Conservation (phyloP, 805 yeast genomes). For the Myxozyma melibiosi region DNA sequence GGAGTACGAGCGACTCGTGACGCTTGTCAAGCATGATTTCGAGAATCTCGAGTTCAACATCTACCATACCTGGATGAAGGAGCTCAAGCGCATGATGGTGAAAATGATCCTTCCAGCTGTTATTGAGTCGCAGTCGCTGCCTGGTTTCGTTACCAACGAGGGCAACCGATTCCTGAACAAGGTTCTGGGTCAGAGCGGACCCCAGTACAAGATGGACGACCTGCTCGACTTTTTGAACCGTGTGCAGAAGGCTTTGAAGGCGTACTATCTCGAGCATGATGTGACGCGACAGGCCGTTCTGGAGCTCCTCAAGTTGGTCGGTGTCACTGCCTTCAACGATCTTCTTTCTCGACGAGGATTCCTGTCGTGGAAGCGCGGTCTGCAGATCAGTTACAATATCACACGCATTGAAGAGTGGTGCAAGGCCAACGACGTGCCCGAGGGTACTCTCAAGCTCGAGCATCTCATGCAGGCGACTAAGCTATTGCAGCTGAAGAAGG, state of each 20-base stretch:
- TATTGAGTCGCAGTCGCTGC: slow-evolving; percentile 89
- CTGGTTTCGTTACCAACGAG: slow-evolving; percentile 92
- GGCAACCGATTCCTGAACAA: slow-evolving; percentile 78
- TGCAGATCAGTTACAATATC: slow-evolving; percentile 93
- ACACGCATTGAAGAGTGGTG: slow-evolving; percentile 99
- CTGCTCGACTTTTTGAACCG: slow-evolving; percentile 84
- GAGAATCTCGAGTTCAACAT: slow-evolving; percentile 91
- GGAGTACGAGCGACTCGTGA: slow-evolving; percentile 84
- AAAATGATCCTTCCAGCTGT: slow-evolving; percentile 95
- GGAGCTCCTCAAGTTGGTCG: slow-evolving; percentile 82
- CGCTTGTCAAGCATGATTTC: slow-evolving; percentile 90
- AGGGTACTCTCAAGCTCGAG: slow-evolving; percentile 78
- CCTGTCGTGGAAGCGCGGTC: slow-evolving; percentile 95
- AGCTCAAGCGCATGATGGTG: slow-evolving; percentile 85
- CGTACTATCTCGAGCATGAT: slow-evolving; percentile 81
- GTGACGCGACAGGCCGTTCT: slow-evolving; percentile 82
- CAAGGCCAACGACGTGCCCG: slow-evolving; percentile 86
- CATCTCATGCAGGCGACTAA: slow-evolving; percentile 93
- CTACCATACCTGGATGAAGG: slow-evolving; percentile 96
- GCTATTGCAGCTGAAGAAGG: slow-evolving; percentile 86
- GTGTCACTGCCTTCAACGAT: slow-evolving; percentile 93
- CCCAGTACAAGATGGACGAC: slow-evolving; percentile 89
- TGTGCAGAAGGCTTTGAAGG: slow-evolving; percentile 90
- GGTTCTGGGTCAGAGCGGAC: slow-evolving; percentile 67
- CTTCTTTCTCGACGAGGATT: slow-evolving; percentile 92